Evolutionary conservation across 2,329 filamentous ascomycete species (phyloP).

Genomic region (Epichloe scottii): DNA sequence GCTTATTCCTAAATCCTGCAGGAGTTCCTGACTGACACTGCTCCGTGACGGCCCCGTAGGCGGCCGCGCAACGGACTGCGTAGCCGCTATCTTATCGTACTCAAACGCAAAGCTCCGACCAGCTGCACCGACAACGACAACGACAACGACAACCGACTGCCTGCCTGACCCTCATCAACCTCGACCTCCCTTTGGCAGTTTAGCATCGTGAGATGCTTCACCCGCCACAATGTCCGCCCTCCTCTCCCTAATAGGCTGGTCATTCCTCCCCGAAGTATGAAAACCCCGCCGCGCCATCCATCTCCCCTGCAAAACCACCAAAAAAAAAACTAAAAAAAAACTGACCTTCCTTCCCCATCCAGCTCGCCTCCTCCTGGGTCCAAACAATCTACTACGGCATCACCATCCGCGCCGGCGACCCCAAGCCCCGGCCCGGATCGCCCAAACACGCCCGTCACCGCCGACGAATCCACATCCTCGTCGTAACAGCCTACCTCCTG

Average conservation of each 20-base stretch:
- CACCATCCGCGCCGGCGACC: slow-evolving; percentile 79
- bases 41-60: no score
- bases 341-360: slow-evolving; percentile 32
- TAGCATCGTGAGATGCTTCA: slow-evolving; percentile 8
- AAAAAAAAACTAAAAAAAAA: neutral
- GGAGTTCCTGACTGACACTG: no score
- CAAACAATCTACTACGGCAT: slow-evolving; percentile 79
- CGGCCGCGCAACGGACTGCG: no score
- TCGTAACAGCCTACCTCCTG: slow-evolving; percentile 71
- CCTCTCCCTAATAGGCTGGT: slow-evolving; percentile 43
- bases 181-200: neutral
- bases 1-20: no score
- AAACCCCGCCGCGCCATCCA: neutral
- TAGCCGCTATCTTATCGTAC: neutral
- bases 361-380: slow-evolving; percentile 67
- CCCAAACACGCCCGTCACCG: slow-evolving; percentile 61
- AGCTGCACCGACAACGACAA: neutral
- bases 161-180: neutral
- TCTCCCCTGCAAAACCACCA: neutral
- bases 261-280: slow-evolving; percentile 41
- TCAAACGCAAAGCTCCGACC: no score
- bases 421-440: slow-evolving; percentile 59
- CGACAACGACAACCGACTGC: neutral
- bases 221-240: slow-evolving; percentile 33
- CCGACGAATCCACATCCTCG: slow-evolving; percentile 68